Percentiles rank a stretch among this genome's conserved stretches.
These are phyloP conservation scores for Podospora australis DNA, from an alignment of 495 filamentous ascomycete species.

Conservation along the genomic window DNA sequence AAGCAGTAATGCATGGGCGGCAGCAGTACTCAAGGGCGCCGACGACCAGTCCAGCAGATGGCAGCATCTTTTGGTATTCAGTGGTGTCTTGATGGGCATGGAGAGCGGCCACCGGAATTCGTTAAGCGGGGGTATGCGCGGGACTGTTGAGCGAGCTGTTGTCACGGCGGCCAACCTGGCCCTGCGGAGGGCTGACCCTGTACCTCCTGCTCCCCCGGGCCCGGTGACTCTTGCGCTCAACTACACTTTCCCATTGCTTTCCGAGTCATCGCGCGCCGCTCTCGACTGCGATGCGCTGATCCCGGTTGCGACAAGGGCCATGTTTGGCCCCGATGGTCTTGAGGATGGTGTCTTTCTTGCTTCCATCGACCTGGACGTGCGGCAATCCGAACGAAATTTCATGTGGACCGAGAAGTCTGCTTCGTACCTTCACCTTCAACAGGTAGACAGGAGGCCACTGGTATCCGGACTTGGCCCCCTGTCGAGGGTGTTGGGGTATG, in stretches of 20 bases:
- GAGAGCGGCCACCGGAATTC: slow-evolving; percentile 60
- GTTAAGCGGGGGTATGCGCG: slow-evolving; percentile 54
- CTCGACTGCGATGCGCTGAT: slow-evolving; percentile 73
- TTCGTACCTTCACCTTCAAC: slow-evolving; percentile 51
- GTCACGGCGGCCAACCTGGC: slow-evolving; percentile 74
- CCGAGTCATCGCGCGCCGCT: slow-evolving; percentile 44
- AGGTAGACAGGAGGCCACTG: slow-evolving; percentile 60
- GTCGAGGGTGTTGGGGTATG: slow-evolving; percentile 67
- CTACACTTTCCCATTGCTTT: slow-evolving; percentile 70
- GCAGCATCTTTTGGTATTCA: slow-evolving; percentile 78
- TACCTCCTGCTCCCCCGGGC: slow-evolving; percentile 49
- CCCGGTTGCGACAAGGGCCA: slow-evolving; percentile 59
- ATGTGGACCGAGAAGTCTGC: slow-evolving; percentile 60
- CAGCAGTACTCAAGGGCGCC: slow-evolving; percentile 73
- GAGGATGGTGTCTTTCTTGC: slow-evolving; percentile 77
- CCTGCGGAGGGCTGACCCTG: slow-evolving; percentile 30
- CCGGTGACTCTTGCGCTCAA: slow-evolving; percentile 69
- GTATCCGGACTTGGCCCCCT: slow-evolving; percentile 71
- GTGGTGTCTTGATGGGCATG: slow-evolving; percentile 76
- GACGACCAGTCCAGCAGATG: slow-evolving; percentile 80
- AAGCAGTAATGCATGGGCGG: slow-evolving; percentile 70
- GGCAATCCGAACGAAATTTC: slow-evolving; percentile 58
- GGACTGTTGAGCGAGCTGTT: slow-evolving; percentile 69
- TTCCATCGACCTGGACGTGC: slow-evolving; percentile 68
- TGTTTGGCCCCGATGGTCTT: slow-evolving; percentile 66